Evolutionary conservation across 495 filamentous ascomycete genomes (phyloP).

Genomic region (Aspergillus wentii): DNA sequence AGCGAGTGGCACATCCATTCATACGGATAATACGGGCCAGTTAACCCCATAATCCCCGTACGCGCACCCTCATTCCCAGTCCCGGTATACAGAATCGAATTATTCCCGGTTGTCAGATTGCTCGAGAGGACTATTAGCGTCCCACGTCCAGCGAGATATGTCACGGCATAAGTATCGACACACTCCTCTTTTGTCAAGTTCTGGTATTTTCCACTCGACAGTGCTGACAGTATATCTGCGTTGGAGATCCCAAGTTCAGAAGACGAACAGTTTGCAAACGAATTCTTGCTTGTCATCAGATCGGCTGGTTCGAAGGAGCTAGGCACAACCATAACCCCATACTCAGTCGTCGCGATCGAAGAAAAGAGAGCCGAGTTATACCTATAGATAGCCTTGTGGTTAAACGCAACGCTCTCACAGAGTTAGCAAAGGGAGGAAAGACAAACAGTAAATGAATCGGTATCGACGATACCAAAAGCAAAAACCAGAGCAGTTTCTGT

Average conservation of each 20-base stretch:
- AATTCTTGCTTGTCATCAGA: background rate
- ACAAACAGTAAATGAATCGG: slow-evolving; percentile 14
- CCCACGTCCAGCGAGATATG: background rate
- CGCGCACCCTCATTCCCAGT: no score
- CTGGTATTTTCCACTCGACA: no score
- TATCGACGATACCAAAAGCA: slow-evolving; percentile 9
- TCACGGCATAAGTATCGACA: background rate
- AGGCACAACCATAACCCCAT: slow-evolving; percentile 7
- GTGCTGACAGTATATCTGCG: background rate
- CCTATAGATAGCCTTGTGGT: background rate
- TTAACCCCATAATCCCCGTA: no score
- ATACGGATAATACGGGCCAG: no score
- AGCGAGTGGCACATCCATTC: no score
- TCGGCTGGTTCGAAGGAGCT: background rate
- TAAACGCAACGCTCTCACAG: background rate
- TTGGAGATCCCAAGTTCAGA: background rate
- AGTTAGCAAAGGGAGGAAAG: background rate
- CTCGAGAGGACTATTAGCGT: background rate
- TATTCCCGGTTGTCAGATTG: background rate
- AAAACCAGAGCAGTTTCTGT: slow-evolving; percentile 19
- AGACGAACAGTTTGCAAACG: background rate
- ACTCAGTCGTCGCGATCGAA: background rate
- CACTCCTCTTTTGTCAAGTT: background rate
- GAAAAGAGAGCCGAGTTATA: background rate
- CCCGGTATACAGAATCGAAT: no score